Percentiles rank a stretch among this genome's conserved stretches.
These are phyloP conservation scores for Aspergillus panamensis DNA, from an alignment of 495 filamentous ascomycete genomes.

Conservation along the genomic window DNA sequence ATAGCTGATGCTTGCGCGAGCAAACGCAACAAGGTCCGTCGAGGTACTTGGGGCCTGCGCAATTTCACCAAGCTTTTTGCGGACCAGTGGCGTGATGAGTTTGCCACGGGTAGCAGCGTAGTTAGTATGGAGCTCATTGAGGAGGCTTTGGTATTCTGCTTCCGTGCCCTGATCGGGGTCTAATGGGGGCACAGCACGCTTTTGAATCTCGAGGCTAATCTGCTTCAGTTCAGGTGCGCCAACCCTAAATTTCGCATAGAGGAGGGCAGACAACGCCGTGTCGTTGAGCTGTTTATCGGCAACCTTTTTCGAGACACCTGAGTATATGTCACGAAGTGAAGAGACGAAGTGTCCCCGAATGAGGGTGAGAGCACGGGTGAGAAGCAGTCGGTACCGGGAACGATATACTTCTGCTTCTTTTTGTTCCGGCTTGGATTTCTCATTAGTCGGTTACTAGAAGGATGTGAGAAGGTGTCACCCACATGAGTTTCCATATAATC, in stretches of 20 bases:
- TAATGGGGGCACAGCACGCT: constrained; percentile 57
- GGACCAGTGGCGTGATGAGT: constrained; percentile 56
- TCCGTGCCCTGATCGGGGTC: constrained; percentile 61
- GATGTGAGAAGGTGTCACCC: constrained; percentile 27
- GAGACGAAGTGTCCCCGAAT: constrained; percentile 85
- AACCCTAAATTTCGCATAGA: constrained; percentile 76
- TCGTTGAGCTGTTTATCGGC: constrained; percentile 69
- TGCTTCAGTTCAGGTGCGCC: constrained; percentile 63
- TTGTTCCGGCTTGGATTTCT: constrained; percentile 60
- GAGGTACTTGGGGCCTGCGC: constrained; percentile 62
- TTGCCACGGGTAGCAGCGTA: constrained; percentile 56
- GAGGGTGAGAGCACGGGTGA: constrained; percentile 71
- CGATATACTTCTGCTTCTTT: constrained; percentile 81
- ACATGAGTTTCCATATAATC: constrained; percentile 85
- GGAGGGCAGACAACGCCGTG: constrained; percentile 68
- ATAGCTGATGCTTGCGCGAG: constrained; percentile 66
- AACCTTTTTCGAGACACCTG: constrained; percentile 66
- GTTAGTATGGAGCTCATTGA: constrained; percentile 66
- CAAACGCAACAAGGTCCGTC: constrained; percentile 65
- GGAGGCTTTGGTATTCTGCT: constrained; percentile 62
- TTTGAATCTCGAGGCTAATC: constrained; percentile 65
- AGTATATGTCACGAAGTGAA: constrained; percentile 62
- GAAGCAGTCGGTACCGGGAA: constrained; percentile 63
- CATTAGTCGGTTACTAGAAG: constrained; percentile 18
- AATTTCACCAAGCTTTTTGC: constrained; percentile 63